Base-by-base conservation (phyloP, 805 yeast species). In the Candida pseudofarinosa region DNA sequence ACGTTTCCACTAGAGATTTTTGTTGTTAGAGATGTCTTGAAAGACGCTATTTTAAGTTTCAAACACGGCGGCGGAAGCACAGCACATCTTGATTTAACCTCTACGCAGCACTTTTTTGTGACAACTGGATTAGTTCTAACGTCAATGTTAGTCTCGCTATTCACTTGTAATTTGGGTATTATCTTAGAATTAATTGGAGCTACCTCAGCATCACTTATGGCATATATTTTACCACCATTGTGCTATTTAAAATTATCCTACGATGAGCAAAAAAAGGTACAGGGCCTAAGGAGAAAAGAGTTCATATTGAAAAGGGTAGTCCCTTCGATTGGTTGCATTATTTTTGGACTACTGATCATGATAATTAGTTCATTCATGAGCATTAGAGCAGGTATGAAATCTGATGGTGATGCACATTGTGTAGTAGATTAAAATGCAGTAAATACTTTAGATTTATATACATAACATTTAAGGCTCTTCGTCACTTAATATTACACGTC, bases 141-240 rank as follows among this genome's bases (percentile, higher is more conserved):
- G 0, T 84, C 96, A 0, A 85, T 89, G 90, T 55, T 77, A 0
- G 81, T 88, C 2, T 75, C 97, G 0, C 66, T 91, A 26, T 63
- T 81, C 44, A 88, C 97, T 0, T 90, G 97, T 56, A 88, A 89
- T 50, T 70, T 90, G 43, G 98, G 98, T 1, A 85, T 93, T 10
- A 83, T 91, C 20, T 70, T 90, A 33, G 97, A 91, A 57, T 71
- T 90, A 3, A 89, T 88, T 26, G 98, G 98, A 1, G 90, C 97
- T 0, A 85, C 96, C 0, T 85, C 96, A 0, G 97, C 97, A 0
- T 88, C 95, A 15, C 69, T 86, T 32, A 83, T 91, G 84, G 97
- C 98, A 0, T 90, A 87, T 58, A 88, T 90, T 17, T 66, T 90
- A 14, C 98, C 98, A 0, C 96, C 97, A 3, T 59, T 83, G 59